phyloP scores from a whole-genome alignment of 2,329 filamentous ascomycete genomes.

The Ophiostoma angusticollis region DNA sequence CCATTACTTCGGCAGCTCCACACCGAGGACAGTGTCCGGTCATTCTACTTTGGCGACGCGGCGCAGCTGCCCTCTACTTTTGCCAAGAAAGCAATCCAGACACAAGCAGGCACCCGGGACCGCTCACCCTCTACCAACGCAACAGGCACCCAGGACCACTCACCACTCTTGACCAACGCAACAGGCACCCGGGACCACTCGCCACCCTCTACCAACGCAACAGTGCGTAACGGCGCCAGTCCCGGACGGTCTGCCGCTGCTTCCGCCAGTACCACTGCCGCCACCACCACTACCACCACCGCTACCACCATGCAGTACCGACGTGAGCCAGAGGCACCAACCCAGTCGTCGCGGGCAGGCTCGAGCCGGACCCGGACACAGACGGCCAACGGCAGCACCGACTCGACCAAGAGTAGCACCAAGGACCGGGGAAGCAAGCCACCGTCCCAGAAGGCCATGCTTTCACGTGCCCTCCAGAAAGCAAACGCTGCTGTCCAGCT shows the following conservation, averaged over 20 bases:
- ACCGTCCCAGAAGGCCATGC: slow-evolving; percentile 85
- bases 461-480: slow-evolving; percentile 89
- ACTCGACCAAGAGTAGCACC: slow-evolving; percentile 26
- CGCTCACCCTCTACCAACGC: not conserved
- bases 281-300: slow-evolving; percentile 8
- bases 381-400: slow-evolving; percentile 30
- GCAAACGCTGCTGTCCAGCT: slow-evolving; percentile 91
- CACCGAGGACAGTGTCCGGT: slow-evolving; percentile 12
- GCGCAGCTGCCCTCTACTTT: not conserved
- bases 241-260: too few species aligned
- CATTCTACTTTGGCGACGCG: slow-evolving; percentile 12
- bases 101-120: not conserved
- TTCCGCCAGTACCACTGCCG: not conserved
- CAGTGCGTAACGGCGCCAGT: too few species aligned
- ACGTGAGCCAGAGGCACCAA: slow-evolving; percentile 19
- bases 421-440: slow-evolving; percentile 26
- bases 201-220: too few species aligned
- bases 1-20: slow-evolving; percentile 11
- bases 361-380: slow-evolving; percentile 36
- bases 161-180: too few species aligned
- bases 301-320: slow-evolving; percentile 21
- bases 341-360: slow-evolving; percentile 20
- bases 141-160: too few species aligned
- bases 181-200: too few species aligned
- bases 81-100: not conserved